Evolutionary conservation across 768 basidiomycete species (phyloP).

Genomic region (Serendipita indica): DNA sequence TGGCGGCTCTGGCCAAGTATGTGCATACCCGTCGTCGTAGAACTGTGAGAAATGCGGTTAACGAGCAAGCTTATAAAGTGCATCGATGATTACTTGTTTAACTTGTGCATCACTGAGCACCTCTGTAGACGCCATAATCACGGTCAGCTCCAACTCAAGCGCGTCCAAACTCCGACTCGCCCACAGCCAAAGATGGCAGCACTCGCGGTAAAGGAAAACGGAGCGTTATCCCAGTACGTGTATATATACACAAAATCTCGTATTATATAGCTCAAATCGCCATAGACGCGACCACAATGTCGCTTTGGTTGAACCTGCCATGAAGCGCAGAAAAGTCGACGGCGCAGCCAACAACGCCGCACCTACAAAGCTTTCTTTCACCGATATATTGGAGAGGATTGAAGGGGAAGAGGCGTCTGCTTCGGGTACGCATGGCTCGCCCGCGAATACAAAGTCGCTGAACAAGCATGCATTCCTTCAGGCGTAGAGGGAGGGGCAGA

Average conservation of each 20-base stretch:
- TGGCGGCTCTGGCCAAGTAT: not conserved
- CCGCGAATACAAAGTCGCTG: not conserved
- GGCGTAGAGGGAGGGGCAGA: conserved; percentile 68
- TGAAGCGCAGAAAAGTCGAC: not conserved
- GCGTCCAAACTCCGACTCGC: not conserved
- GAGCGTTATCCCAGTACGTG: not conserved
- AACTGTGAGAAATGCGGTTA: not conserved
- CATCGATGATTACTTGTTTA: not conserved
- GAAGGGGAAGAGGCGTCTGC: conserved; percentile 32
- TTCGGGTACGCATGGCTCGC: not conserved
- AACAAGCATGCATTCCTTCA: conserved; percentile 18
- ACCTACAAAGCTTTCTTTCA: conserved; percentile 30
- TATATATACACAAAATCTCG: not conserved
- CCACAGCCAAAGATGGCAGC: not conserved
- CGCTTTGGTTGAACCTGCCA: not conserved
- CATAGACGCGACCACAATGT: not conserved
- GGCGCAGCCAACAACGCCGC: not conserved
- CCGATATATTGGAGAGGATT: conserved; percentile 47
- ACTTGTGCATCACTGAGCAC: not conserved
- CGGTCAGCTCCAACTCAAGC: not conserved
- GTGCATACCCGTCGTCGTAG: not conserved
- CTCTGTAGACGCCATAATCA: not conserved
- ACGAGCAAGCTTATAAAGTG: not conserved
- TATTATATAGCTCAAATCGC: not conserved
- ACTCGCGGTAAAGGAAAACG: not conserved